Percentiles rank a stretch among this genome's conserved stretches.
Conservation (phyloP, 139 green algal genomes). For the Nannochloris sp. region DNA sequence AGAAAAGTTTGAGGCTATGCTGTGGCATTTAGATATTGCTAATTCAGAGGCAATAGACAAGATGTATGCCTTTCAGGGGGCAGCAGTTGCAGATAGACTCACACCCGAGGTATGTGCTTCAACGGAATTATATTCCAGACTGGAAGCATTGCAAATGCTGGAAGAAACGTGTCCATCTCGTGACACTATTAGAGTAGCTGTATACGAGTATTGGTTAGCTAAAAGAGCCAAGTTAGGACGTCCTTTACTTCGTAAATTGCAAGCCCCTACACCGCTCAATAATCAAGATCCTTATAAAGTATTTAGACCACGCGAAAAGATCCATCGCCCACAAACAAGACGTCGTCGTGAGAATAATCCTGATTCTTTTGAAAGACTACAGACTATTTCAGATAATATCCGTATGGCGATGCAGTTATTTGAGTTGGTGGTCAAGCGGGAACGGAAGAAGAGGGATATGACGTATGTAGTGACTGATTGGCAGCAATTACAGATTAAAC, state of each 20-base stretch:
- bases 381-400: conserved; percentile 63
- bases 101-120: conserved; percentile 45
- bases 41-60: conserved; percentile 62
- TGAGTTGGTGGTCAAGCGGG: conserved; percentile 54
- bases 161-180: conserved; percentile 25
- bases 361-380: conserved; percentile 74
- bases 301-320: conserved; percentile 87
- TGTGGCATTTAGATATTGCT: conserved; percentile 70
- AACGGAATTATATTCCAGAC: conserved; percentile 53
- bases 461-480: conserved; percentile 51
- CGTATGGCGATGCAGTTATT: conserved; percentile 43
- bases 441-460: conserved; percentile 63
- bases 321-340: conserved; percentile 83
- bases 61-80: conserved; percentile 16
- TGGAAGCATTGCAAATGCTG: conserved; percentile 53
- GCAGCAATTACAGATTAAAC: conserved; percentile 54
- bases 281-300: conserved; percentile 93
- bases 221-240: conserved; percentile 71
- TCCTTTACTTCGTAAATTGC: conserved; percentile 80
- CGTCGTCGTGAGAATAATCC: conserved; percentile 70
- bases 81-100: conserved; percentile 26
- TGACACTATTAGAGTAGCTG: conserved; percentile 33
- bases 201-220: conserved; percentile 88
- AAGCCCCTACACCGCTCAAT: conserved; percentile 62
- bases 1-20: conserved; percentile 41